Evolutionary conservation across 1,139 yeast genomes (phyloP).

Genomic region (Pichia kudriavzevii): DNA sequence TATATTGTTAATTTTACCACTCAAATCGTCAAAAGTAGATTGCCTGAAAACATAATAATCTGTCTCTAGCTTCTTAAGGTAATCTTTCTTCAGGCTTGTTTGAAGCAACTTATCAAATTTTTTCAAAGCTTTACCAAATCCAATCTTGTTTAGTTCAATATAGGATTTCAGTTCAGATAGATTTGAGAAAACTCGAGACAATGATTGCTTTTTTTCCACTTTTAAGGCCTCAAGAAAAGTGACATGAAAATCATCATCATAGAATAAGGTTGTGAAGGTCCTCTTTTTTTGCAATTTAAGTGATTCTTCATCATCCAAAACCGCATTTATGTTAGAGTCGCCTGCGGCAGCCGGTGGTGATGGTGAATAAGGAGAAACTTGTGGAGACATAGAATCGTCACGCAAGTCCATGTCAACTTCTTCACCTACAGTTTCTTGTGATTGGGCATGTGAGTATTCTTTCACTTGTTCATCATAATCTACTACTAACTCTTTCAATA

Average conservation of each 20-base stretch:
- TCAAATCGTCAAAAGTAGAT: constrained; percentile 39
- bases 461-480: constrained; percentile 4
- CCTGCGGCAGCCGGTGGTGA: too few species aligned
- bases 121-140: constrained; percentile 81
- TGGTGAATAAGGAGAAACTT: not conserved
- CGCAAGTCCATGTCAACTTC: too few species aligned
- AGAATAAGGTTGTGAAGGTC: constrained; percentile 35
- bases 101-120: constrained; percentile 81
- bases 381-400: too few species aligned
- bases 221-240: constrained; percentile 42
- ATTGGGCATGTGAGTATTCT: constrained; percentile 3
- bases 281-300: constrained; percentile 23
- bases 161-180: constrained; percentile 79
- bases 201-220: constrained; percentile 61
- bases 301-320: constrained; percentile 18
- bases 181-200: constrained; percentile 60
- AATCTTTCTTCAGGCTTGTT: constrained; percentile 48
- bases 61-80: constrained; percentile 32
- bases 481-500: constrained; percentile 14
- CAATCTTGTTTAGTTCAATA: constrained; percentile 76
- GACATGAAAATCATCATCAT: constrained; percentile 41
- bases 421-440: constrained; percentile 5
- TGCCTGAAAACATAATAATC: constrained; percentile 40
- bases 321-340: constrained; percentile 3
- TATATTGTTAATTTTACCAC: constrained; percentile 41